Evolutionary conservation across 2,329 filamentous ascomycete species (phyloP).

Genomic region (Cladophialophora bantiana): DNA sequence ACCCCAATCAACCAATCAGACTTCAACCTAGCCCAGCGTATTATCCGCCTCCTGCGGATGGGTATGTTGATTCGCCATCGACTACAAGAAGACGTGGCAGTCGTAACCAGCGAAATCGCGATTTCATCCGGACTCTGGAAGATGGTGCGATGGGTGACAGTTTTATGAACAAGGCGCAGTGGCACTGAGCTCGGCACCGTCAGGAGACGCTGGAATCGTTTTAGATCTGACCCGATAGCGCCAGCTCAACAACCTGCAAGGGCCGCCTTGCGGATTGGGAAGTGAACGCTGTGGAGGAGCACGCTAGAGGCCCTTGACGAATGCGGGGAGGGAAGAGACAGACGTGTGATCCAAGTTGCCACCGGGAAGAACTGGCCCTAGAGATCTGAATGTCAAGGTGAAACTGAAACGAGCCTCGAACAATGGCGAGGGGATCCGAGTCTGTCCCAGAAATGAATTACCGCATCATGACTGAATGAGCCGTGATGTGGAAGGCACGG

Average conservation of each 20-base stretch:
- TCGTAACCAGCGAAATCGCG: conserved; percentile 69
- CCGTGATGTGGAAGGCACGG: background rate
- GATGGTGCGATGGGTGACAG: conserved; percentile 93
- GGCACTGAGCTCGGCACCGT: conserved; percentile 59
- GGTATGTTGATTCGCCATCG: conserved; percentile 71
- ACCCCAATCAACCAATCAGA: conserved; percentile 91
- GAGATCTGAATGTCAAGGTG: background rate
- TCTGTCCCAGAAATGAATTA: background rate
- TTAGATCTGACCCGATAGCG: background rate
- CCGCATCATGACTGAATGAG: background rate
- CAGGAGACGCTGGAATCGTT: background rate
- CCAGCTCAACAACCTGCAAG: background rate
- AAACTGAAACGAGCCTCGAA: background rate
- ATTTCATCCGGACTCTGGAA: conserved; percentile 94
- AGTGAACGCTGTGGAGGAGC: background rate
- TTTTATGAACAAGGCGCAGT: conserved; percentile 80
- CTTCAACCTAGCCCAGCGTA: conserved; percentile 96
- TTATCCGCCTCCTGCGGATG: conserved; percentile 90
- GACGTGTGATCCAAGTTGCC: background rate
- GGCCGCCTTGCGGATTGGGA: background rate
- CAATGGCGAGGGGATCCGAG: background rate
- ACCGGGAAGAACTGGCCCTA: background rate
- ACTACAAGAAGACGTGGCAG: conserved; percentile 77
- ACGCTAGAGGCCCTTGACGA: background rate
- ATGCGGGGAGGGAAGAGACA: background rate